Percentiles rank a stretch among this genome's conserved stretches.
Conservation (phyloP, 768 basidiomycete species). For the Termitomyces titanicus region DNA sequence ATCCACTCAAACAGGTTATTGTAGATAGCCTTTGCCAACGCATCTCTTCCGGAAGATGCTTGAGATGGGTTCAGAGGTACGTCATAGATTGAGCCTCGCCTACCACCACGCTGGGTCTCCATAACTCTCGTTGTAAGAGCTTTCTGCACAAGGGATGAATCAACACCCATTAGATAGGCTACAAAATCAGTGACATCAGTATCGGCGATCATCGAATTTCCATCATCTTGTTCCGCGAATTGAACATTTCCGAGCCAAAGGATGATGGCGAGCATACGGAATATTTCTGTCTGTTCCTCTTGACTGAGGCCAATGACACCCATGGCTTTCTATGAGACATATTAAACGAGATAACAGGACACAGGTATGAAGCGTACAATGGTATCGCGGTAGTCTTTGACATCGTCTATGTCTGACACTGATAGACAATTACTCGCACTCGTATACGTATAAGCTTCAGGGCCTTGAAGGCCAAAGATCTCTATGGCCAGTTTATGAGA, state of each 20-base stretch:
- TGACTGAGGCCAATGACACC: conserved; percentile 81
- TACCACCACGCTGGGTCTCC: conserved; percentile 91
- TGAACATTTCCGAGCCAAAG: conserved; percentile 97
- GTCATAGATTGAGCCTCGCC: conserved; percentile 94
- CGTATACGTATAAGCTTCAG: conserved; percentile 93
- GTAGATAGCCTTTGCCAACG: conserved; percentile 93
- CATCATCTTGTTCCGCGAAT: conserved; percentile 84
- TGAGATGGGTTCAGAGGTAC: conserved; percentile 94
- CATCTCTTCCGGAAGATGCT: conserved; percentile 85
- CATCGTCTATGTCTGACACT: conserved; percentile 89
- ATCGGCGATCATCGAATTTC: conserved; percentile 80
- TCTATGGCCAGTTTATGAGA: conserved; percentile 45
- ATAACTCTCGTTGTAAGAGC: conserved; percentile 80
- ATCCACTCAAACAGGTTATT: conserved; percentile 99
- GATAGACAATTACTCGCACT: conserved; percentile 89
- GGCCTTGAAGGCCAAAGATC: conserved; percentile 91
- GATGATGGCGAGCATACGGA: conserved; percentile 86
- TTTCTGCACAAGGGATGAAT: conserved; percentile 76
- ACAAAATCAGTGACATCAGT: conserved; percentile 92
- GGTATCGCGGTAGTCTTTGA: conserved; percentile 83
- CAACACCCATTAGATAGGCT: conserved; percentile 90
- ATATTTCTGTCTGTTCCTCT: conserved; percentile 88
- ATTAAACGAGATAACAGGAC: conserved; percentile 1
- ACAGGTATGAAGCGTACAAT: conserved; percentile 50
- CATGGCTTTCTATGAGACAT: conserved; percentile 79